These are phyloP conservation scores for Leptographium flavum DNA, from an alignment of 2,329 filamentous ascomycete genomes.

Conservation along the genomic window DNA sequence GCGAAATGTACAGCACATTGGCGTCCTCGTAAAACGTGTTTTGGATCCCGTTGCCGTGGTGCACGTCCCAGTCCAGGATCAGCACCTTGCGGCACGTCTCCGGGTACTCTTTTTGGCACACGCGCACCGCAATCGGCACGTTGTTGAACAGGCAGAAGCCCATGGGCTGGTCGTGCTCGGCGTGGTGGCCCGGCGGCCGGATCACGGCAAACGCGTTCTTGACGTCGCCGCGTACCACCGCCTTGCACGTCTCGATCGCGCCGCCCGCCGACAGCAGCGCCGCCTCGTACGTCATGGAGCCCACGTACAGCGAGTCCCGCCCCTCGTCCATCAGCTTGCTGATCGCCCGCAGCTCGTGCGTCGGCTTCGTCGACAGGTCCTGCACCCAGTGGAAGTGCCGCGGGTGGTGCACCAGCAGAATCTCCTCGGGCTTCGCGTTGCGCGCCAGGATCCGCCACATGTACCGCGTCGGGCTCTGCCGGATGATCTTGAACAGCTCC, in stretches of 20 bases:
- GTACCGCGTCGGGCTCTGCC: constrained; percentile 40
- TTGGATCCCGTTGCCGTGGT: constrained; percentile 82
- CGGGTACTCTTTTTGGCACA: constrained; percentile 71
- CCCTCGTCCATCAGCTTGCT: constrained; percentile 47
- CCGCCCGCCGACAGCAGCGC: constrained; percentile 78
- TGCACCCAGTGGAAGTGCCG: constrained; percentile 70
- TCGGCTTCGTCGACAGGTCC: constrained; percentile 34
- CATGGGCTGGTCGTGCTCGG: constrained; percentile 72
- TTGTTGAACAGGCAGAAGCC: constrained; percentile 99
- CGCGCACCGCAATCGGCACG: constrained; percentile 79
- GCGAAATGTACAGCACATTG: constrained; percentile 87
- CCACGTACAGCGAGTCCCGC: constrained; percentile 70
- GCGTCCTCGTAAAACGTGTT: constrained; percentile 93
- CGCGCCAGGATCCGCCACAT: constrained; percentile 70
- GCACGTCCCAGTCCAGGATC: constrained; percentile 83
- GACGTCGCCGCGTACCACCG: constrained; percentile 68
- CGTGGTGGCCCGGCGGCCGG: constrained; percentile 87
- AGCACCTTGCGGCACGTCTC: constrained; percentile 75
- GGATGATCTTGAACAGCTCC: constrained; percentile 36
- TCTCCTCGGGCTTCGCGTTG: constrained; percentile 64
- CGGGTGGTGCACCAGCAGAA: constrained; percentile 64
- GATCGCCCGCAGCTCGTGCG: constrained; percentile 52
- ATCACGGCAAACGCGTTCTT: constrained; percentile 96
- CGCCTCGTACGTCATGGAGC: constrained; percentile 66
- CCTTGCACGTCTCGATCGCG: constrained; percentile 88